phyloP scores from a whole-genome alignment of 331 rosid species.

The Quercus phellos region DNA sequence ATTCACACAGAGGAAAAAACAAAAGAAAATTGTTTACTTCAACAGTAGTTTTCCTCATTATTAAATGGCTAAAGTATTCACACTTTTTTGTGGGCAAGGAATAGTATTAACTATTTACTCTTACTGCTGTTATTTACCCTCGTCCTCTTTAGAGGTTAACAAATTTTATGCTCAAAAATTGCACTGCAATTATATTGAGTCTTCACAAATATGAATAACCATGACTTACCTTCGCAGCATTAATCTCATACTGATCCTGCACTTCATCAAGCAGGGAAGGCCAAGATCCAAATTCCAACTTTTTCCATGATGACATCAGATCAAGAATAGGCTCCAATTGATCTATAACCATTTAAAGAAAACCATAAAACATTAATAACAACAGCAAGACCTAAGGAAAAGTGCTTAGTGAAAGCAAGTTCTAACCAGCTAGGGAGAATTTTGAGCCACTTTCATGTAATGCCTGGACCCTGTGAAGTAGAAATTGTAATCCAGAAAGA shows the following conservation, averaged over 20 bases:
- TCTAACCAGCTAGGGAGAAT: conserved; percentile 49
- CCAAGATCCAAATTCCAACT: conserved; percentile 77
- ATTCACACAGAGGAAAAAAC: neutral
- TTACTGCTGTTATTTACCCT: too few species aligned
- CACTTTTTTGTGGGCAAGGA: too few species aligned
- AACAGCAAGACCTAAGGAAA: neutral
- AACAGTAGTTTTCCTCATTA: neutral
- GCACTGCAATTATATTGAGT: neutral
- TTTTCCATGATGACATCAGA: conserved; percentile 65
- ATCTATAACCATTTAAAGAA: conserved; percentile 37
- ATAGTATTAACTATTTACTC: too few species aligned
- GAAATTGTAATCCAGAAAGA: conserved; percentile 81
- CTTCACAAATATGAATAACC: neutral
- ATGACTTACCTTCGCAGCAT: conserved; percentile 67
- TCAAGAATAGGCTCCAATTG: conserved; percentile 49
- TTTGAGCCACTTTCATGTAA: conserved; percentile 72
- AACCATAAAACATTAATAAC: neutral
- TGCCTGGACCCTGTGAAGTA: conserved; percentile 46
- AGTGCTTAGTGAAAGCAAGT: neutral
- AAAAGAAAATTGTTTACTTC: neutral
- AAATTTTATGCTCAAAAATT: neutral
- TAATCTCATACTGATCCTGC: conserved; percentile 59
- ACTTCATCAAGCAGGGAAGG: conserved; percentile 80
- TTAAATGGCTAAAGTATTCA: too few species aligned
- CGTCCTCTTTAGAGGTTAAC: neutral